These are phyloP conservation scores for Colletotrichum aenigma DNA, from an alignment of 2,329 filamentous ascomycete genomes.

Conservation along the genomic window DNA sequence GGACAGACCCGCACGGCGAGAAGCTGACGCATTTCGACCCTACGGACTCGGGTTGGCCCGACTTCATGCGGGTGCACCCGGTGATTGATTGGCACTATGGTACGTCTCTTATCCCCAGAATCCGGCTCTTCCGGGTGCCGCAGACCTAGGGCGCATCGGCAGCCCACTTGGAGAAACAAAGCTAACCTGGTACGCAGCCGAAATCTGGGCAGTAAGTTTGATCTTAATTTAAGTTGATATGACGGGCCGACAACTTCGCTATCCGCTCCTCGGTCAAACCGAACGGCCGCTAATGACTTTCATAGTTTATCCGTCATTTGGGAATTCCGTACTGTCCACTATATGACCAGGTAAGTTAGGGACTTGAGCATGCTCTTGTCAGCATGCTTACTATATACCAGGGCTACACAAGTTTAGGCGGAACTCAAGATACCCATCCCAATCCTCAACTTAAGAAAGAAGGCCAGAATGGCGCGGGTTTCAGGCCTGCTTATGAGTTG, in stretches of 20 bases:
- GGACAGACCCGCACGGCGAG: conserved; percentile 91
- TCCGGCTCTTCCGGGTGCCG: not conserved
- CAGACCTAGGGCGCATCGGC: not conserved
- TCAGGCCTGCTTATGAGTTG: conserved; percentile 78
- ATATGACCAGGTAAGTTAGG: conserved; percentile 65
- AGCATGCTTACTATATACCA: conserved; percentile 13
- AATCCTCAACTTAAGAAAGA: conserved; percentile 73
- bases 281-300: not conserved
- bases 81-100: conserved; percentile 97
- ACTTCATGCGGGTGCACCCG: conserved; percentile 91
- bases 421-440: conserved; percentile 84
- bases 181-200: conserved; percentile 42
- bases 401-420: conserved; percentile 92
- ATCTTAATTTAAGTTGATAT: not conserved
- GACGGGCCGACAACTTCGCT: not conserved
- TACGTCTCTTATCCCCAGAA: conserved; percentile 1
- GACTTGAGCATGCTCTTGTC: accelerated
- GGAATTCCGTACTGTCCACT: conserved; percentile 83
- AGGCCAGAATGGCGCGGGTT: conserved; percentile 42
- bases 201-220: conserved; percentile 85
- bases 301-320: conserved; percentile 78
- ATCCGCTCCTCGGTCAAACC: not conserved
- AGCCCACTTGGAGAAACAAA: not conserved
- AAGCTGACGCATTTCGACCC: conserved; percentile 80
- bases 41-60: conserved; percentile 89